Base-by-base conservation (phyloP, 2,329 filamentous ascomycete species). In the Pseudopyricularia javanii region DNA sequence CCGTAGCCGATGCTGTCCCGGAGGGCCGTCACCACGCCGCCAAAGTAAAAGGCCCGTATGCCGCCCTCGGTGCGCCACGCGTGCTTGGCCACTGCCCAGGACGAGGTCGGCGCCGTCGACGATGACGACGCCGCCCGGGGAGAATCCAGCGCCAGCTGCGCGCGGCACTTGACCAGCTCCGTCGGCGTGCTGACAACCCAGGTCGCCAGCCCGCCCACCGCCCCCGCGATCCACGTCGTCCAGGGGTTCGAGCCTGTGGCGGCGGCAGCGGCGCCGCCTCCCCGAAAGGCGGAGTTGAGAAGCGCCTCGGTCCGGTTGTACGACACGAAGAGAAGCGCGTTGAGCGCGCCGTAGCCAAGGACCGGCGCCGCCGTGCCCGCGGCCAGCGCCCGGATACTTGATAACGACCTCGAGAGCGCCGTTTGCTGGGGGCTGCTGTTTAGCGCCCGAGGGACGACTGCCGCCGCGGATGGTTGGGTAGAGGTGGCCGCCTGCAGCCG, bases 1-100 rank as follows among this genome's bases (percentile, higher is more conserved):
- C 91, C 91, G 68, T 96, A 97, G n/a, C 91, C 91, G 53, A 96
- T 79, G 54, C 85, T 85, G 68, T 97, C 91, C 50, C 91, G 77
- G 40, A 91, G 64, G 52, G 85, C 88, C 1, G 91, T 97, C 15
- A 96, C 81, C 0, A 71, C 74, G 20, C 91, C 91, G 20, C 90
- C 91, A 56, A 83, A 78, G 64, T 95, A 96, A 22, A 96, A 68
- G 0, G 90, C 91, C 37, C 75, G 73, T 3, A 88, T 53, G 0
- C 84, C 73, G 4, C 85, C 80, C 52, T 74, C 66, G 1, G 65
- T 69, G 34, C 67, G 73, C 61, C 82, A 71, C 26, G 88, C 79
- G 22, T 80, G 72, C 51, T 74, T 78, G 2, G 82, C 75, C 52
- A 93, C 81, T 4, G 65, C 66, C 78, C 78, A 85, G 55, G 82